Evolutionary conservation across 2,329 filamentous ascomycete species (phyloP), one percentile per base, ranked within the genome.

Genomic region (Plectosphaerella plurivora): DNA sequence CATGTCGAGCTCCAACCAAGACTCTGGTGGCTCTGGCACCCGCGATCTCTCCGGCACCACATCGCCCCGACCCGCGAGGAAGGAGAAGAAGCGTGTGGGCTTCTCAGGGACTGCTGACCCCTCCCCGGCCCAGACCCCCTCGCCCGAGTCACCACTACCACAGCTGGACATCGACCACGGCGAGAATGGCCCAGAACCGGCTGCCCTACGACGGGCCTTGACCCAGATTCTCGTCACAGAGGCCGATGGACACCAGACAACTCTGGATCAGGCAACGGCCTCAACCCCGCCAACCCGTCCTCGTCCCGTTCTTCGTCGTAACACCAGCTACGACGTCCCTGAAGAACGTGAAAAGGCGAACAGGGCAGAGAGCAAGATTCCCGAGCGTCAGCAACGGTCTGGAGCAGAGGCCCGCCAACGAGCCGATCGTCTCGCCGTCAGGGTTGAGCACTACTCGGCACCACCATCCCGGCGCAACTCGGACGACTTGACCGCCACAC

Each of bases 261-360:
- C 22, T n/a, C 36, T 49, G 28, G 35, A 22, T 5, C 22, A 22
- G 22, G 22, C 22, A 22, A 5, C 22, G 5, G 22, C 22, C 22
- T 22, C 22, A 22, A 33, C 49, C 39, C 28, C 36, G 48, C 45
- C 50, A 47, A 11, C 56, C 50, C 59, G 45, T 9, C 69, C 69
- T 11, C 65, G 69, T 42, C 71, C 71, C 22, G 71, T 67, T 11
- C 59, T 73, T n/a, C 64, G 70, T 56, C 68, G 71, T 41, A 73
- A 73, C 57, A 73, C 71, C 42, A 73, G 71, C 57, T 73, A 73
- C 51, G 68, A 73, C 52, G 70, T 60, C 12, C 70, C 70, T 1
- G 63, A 67, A 57, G 71, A 73, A 60, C 62, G 68, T 10, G 64
- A 73, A 55, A 65, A 63, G 56, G 71, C 71, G 24, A 71, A 73